Evolutionary conservation across 768 basidiomycete species (phyloP), one percentile per base, ranked within the genome.

Genomic region (Podaxis sp.): DNA sequence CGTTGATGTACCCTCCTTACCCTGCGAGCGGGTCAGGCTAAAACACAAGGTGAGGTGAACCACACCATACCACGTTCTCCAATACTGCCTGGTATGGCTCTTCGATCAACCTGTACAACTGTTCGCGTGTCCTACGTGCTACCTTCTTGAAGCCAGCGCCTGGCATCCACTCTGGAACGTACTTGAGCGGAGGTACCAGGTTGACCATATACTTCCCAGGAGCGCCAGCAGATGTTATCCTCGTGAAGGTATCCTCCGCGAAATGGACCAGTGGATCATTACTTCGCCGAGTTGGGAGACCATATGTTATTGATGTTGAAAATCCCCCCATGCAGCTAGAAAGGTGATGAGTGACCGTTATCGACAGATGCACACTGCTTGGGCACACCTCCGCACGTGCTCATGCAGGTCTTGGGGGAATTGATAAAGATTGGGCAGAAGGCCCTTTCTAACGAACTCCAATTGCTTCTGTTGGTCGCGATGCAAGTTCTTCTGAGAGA

Each of bases 161-260:
- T 7, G 65, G 65, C 22, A 66, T 36, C 65, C 62, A 66, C 2
- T 53, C 33, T 5, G 65, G 65, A 10, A 64, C 40, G 36, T 59
- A 36, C 26, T 38, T 37, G 33, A 66, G n/a, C 2, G 49, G 50
- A n/a, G 57, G 51, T 2, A 66, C n/a, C 4, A 60, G 40, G 28
- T 64, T 60, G 53, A 64, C 48, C 17, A 64, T 5, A 37, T 56
- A 46, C 28, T 56, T 22, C 44, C 63, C 36, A 8, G 65, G 37
- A 1, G 52, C 30, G 6, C 20, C 20, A 2, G 53, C 28, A 4
- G 17, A 17, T 15, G 11, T 17, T 2, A 49, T 17, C 13, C 15
- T 36, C 10, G 20, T 37, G 55, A 60, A 38, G 2, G 46, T 40
- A 10, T 55, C 28, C 20, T 50, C 58, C 8, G 58, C 26, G 8